Conservation (phyloP, 345 rosid genomes). For the Melaleuca alternifolia region DNA sequence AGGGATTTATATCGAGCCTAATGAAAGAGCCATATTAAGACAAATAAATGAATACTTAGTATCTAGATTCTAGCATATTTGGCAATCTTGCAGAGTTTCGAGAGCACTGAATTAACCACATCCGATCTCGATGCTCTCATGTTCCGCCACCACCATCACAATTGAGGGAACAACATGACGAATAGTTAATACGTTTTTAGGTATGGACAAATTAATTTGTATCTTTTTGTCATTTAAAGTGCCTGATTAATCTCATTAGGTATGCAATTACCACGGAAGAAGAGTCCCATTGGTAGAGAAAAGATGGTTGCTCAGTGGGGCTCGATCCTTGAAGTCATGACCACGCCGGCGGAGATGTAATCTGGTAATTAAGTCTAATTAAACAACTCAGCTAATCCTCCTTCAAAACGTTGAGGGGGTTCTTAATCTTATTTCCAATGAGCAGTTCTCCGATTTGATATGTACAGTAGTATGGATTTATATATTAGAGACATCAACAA, state of each 20-base stretch:
- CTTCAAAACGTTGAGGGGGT: not conserved
- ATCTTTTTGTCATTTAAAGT: not conserved
- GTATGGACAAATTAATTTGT: not conserved
- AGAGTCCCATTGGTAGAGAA: not conserved
- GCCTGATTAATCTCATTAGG: not conserved
- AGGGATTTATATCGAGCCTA: not conserved
- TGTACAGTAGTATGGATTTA: not conserved
- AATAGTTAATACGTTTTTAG: not conserved
- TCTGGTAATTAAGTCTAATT: not conserved
- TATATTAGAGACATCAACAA: not conserved
- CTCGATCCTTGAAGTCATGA: not conserved
- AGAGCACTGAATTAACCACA: not conserved
- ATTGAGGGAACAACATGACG: not conserved
- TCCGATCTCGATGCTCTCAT: not conserved
- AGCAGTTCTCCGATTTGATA: not conserved
- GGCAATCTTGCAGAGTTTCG: not conserved
- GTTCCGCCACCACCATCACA: not conserved
- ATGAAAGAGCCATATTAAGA: not conserved
- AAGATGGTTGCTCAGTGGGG: not conserved
- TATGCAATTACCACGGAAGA: not conserved
- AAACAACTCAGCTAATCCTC: not conserved
- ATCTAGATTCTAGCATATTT: not conserved
- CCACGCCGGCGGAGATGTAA: not conserved
- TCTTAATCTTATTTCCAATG: not conserved
- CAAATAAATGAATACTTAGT: not conserved